Conservation (phyloP, 768 basidiomycete species). For the Clitopilus hobsonii region DNA sequence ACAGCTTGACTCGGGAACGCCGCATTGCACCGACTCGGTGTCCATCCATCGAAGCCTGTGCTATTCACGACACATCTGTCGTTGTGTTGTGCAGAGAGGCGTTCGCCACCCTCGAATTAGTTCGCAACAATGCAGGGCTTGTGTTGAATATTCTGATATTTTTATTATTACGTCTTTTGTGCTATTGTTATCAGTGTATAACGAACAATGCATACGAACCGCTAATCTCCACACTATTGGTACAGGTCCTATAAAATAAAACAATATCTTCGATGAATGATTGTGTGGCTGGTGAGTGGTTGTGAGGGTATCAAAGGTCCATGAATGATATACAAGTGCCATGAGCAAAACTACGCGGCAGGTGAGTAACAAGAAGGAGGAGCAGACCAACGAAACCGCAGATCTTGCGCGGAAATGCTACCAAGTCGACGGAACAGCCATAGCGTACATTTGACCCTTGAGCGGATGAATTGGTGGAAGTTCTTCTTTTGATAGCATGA, state of each 20-base stretch:
- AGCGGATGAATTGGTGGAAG: constrained; percentile 35
- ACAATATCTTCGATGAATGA: neutral
- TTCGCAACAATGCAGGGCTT: too few species aligned
- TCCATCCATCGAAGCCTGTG: neutral
- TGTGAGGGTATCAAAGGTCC: constrained; percentile 10
- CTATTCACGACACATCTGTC: neutral
- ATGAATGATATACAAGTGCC: neutral
- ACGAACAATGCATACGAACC: neutral
- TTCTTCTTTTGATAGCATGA: constrained; percentile 27
- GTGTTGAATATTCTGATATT: neutral
- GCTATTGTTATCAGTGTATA: neutral
- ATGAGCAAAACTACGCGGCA: neutral
- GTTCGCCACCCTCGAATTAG: too few species aligned
- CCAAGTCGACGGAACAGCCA: constrained; percentile 59
- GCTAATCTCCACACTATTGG: neutral
- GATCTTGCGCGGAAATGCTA: constrained; percentile 30
- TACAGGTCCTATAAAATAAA: constrained; percentile 2
- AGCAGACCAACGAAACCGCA: constrained; percentile 12
- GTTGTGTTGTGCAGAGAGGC: neutral
- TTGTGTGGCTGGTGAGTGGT: neutral
- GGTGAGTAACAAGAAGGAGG: constrained; percentile 13
- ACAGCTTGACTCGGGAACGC: neutral
- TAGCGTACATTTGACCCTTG: constrained; percentile 62
- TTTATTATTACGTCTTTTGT: constrained; percentile 1
- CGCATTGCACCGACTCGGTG: constrained; percentile 1